A percentile compares a stretch with the other conserved stretches of the same genome.
phyloP scores from a whole-genome alignment of 2,329 filamentous ascomycete genomes.

The Colletotrichum sp. region DNA sequence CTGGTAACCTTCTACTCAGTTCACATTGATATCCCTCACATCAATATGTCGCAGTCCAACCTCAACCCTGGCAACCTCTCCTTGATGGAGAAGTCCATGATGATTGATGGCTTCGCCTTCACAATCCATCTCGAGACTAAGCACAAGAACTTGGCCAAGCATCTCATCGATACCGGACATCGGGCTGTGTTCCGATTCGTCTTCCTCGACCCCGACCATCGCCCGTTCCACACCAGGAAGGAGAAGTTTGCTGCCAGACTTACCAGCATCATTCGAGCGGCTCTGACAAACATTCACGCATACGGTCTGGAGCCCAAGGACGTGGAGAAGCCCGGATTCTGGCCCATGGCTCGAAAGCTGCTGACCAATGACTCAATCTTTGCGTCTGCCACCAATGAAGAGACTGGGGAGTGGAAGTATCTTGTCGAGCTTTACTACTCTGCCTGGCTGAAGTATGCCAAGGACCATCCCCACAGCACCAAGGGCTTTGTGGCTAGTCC shows the following conservation, averaged over 20 bases:
- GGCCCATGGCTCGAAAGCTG: background rate
- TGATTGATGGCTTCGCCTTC: background rate
- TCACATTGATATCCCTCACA: background rate
- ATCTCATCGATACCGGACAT: background rate
- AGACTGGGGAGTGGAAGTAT: background rate
- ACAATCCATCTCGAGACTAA: background rate
- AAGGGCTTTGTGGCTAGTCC: background rate
- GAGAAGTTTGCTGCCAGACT: background rate
- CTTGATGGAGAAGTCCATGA: background rate
- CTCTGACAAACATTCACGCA: background rate
- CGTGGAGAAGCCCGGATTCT: background rate
- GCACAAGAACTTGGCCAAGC: background rate
- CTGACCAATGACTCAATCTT: background rate
- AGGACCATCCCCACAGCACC: background rate
- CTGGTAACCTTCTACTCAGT: background rate
- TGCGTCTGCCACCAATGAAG: background rate
- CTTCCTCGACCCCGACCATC: background rate
- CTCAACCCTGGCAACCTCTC: background rate
- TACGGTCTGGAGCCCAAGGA: background rate
- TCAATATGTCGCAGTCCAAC: background rate
- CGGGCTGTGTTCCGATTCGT: background rate
- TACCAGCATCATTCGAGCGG: background rate
- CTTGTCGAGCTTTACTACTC: background rate
- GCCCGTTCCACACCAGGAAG: background rate
- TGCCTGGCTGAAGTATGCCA: background rate